Evolutionary conservation across 176 grass and related monocot species (phyloP).

Genomic region (Oryza coarctata): DNA sequence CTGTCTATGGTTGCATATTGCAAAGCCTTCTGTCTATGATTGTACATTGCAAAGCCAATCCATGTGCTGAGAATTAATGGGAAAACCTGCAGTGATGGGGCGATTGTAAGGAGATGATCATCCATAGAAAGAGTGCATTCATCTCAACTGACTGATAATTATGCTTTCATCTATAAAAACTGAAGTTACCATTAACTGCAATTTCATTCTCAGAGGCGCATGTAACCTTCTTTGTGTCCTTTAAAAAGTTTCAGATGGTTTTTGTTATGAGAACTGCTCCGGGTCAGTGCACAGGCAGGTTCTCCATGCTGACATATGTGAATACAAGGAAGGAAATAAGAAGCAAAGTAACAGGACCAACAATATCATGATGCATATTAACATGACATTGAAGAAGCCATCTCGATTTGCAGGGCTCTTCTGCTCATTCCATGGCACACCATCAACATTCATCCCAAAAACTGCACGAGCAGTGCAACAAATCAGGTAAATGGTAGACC

Average conservation of each 20-base stretch:
- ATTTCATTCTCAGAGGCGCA: constrained; percentile 44
- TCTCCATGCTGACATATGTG: constrained; percentile 56
- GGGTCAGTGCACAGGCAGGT: constrained; percentile 43
- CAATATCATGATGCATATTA: constrained; percentile 59
- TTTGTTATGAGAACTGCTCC: constrained; percentile 66
- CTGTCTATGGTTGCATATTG: background rate
- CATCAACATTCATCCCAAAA: constrained; percentile 96
- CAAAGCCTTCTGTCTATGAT: background rate
- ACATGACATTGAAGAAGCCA: constrained; percentile 87
- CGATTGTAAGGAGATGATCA: background rate
- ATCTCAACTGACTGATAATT: background rate
- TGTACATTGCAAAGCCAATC: background rate
- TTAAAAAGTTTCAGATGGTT: constrained; percentile 50
- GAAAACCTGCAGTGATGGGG: constrained; percentile 14
- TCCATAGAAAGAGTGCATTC: background rate
- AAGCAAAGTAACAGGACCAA: constrained; percentile 75
- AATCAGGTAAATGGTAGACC: background rate
- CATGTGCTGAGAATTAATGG: background rate
- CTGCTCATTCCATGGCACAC: constrained; percentile 84
- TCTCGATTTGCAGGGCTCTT: constrained; percentile 62
- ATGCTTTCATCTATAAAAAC: background rate
- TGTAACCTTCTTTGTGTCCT: constrained; percentile 64
- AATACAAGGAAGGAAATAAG: constrained; percentile 79
- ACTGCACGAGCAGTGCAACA: constrained; percentile 41
- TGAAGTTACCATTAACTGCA: background rate